Evolutionary conservation across 805 yeast species (phyloP).

Genomic region (Debaryomyces prosopidis): DNA sequence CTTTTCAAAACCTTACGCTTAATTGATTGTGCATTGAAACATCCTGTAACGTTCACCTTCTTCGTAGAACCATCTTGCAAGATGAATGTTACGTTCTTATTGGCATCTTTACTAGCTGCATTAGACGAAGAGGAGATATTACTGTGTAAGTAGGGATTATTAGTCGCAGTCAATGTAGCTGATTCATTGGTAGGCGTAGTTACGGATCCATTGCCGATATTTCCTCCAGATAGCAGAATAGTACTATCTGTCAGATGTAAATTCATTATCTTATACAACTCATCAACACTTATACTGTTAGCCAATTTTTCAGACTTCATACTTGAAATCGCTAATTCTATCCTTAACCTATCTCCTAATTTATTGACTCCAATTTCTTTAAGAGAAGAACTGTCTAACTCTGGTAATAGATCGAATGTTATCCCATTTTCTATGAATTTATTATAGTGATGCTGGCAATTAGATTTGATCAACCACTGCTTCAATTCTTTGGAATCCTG

Average conservation of each 20-base stretch:
- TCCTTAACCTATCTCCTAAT: conserved; percentile 79
- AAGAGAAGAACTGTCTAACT: conserved; percentile 63
- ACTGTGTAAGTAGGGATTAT: background rate
- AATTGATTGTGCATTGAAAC: conserved; percentile 78
- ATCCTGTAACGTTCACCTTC: conserved; percentile 70
- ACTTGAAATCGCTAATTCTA: conserved; percentile 58
- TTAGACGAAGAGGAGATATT: background rate
- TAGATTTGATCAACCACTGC: conserved; percentile 35
- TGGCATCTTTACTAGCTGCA: conserved; percentile 17
- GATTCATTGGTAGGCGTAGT: conserved; percentile 5
- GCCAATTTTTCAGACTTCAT: conserved; percentile 37
- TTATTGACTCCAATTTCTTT: conserved; percentile 71
- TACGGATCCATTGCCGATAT: background rate
- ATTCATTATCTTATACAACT: conserved; percentile 19
- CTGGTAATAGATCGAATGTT: conserved; percentile 55
- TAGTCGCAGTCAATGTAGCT: background rate
- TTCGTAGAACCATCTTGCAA: conserved; percentile 72
- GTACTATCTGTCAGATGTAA: conserved; percentile 10
- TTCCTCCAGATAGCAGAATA: background rate
- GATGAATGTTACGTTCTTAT: conserved; percentile 60
- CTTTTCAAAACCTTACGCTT: conserved; percentile 66
- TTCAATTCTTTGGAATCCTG: conserved; percentile 25
- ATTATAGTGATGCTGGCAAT: conserved; percentile 34
- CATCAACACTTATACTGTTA: conserved; percentile 23
- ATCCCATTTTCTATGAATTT: conserved; percentile 51